Conservation (phyloP, 305 asterid genomes). For the Petunia hybrid region DNA sequence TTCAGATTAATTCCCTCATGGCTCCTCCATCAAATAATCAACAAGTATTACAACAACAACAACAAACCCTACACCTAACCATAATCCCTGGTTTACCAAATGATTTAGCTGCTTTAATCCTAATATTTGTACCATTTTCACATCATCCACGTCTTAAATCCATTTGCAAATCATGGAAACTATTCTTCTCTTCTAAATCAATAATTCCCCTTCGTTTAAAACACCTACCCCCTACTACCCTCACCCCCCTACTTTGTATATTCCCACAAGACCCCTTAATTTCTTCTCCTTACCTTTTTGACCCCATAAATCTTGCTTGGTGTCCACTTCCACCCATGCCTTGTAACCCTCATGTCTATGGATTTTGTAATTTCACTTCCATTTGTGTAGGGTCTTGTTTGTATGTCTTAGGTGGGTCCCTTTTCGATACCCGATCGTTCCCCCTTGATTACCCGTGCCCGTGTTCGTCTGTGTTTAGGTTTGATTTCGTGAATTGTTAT, state of each 20-base stretch:
- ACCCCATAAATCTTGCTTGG: conserved; percentile 73
- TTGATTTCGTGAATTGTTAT: conserved; percentile 50
- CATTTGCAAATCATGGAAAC: conserved; percentile 75
- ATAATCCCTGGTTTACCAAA: conserved; percentile 86
- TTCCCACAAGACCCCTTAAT: conserved; percentile 90
- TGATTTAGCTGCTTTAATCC: conserved; percentile 72
- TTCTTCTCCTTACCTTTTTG: conserved; percentile 73
- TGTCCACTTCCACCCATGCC: conserved; percentile 84
- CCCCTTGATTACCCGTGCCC: conserved; percentile 87
- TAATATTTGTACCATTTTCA: conserved; percentile 71
- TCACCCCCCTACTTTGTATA: conserved; percentile 68
- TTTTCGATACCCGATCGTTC: conserved; percentile 78
- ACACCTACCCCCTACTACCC: conserved; percentile 47
- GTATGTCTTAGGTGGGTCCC: conserved; percentile 86
- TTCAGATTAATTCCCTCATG: conserved; percentile 48
- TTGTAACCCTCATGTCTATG: conserved; percentile 85
- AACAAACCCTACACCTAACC: conserved; percentile 58
- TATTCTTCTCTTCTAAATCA: conserved; percentile 70
- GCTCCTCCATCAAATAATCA: conserved; percentile 52
- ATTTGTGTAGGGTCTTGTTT: conserved; percentile 66
- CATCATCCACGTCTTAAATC: conserved; percentile 81
- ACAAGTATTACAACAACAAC: conserved; percentile 35
- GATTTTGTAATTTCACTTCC: conserved; percentile 76
- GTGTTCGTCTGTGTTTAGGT: conserved; percentile 64
- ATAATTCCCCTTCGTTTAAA: conserved; percentile 62